Evolutionary conservation across 1,284 basidiomycete genomes (phyloP).

Genomic region (Mixia osmundae): DNA sequence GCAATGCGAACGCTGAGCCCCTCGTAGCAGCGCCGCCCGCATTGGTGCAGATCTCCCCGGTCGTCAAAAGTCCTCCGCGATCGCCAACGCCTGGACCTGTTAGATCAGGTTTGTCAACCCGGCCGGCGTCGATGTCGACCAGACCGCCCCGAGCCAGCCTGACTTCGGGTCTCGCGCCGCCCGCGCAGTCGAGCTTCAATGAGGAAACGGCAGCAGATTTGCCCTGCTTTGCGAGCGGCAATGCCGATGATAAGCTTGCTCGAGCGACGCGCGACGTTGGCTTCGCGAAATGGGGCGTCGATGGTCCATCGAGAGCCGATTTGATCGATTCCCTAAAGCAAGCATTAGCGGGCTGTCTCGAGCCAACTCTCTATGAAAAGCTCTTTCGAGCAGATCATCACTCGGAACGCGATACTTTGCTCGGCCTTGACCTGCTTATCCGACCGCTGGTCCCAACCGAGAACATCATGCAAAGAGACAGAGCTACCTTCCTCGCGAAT

Average conservation of each 20-base stretch:
- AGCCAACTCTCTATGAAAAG: constrained; percentile 47
- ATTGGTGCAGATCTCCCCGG: too few species aligned
- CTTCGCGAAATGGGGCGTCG: constrained; percentile 26
- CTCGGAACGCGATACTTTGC: constrained; percentile 75
- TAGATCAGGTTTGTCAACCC: too few species aligned
- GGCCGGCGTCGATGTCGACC: background rate
- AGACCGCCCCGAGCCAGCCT: background rate
- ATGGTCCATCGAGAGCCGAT: constrained; percentile 69
- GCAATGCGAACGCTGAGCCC: background rate
- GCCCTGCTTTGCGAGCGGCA: constrained; percentile 46
- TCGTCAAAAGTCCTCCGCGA: too few species aligned
- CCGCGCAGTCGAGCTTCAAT: constrained; percentile 2
- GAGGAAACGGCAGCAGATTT: background rate
- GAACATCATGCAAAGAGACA: constrained; percentile 30
- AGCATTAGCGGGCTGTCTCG: constrained; percentile 71
- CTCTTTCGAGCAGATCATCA: constrained; percentile 93
- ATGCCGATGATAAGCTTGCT: constrained; percentile 42
- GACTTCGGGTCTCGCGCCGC: constrained; percentile 5
- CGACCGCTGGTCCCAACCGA: constrained; percentile 58
- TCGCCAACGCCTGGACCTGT: too few species aligned
- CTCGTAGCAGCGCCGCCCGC: background rate
- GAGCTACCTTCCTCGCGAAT: constrained; percentile 54
- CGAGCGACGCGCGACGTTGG: constrained; percentile 52
- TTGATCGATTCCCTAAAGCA: constrained; percentile 61
- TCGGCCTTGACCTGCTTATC: constrained; percentile 44